These are phyloP conservation scores for Saccharomycopsis fibuligera DNA, from an alignment of 805 yeast species.

Conservation along the genomic window DNA sequence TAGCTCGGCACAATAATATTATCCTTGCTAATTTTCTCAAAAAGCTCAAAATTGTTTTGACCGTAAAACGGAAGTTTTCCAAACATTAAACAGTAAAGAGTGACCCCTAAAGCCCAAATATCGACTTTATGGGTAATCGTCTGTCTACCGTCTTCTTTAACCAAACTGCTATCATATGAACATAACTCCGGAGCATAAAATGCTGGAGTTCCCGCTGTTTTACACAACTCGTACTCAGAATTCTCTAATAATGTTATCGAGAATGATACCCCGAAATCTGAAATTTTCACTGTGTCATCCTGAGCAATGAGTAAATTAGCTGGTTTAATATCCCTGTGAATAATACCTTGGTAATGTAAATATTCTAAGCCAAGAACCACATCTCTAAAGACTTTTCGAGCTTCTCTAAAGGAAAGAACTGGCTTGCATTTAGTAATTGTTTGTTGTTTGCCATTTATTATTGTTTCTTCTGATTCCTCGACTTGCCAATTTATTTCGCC, in stretches of 20 bases:
- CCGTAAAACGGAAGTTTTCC: constrained; percentile 89
- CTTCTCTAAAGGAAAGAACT: constrained; percentile 55
- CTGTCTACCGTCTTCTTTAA: constrained; percentile 21
- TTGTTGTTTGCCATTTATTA: constrained; percentile 21
- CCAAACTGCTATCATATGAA: constrained; percentile 39
- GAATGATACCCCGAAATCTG: constrained; percentile 95
- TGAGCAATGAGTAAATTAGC: constrained; percentile 74
- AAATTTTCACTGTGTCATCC: constrained; percentile 75
- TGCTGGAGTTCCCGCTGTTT: constrained; percentile 97
- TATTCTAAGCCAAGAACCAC: constrained; percentile 86
- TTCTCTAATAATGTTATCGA: constrained; percentile 43
- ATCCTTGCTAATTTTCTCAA: constrained; percentile 69
- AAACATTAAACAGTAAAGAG: constrained; percentile 78
- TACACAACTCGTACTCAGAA: constrained; percentile 77
- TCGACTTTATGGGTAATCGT: constrained; percentile 75
- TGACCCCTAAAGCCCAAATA: constrained; percentile 96
- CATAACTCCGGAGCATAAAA: constrained; percentile 94
- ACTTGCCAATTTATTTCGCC: constrained; percentile 88
- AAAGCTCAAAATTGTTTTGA: constrained; percentile 77
- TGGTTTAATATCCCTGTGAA: constrained; percentile 94
- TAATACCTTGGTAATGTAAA: constrained; percentile 81
- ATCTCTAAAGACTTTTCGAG: constrained; percentile 71
- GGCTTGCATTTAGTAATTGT: constrained; percentile 39
- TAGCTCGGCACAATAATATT: constrained; percentile 62
- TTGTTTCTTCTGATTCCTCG: constrained; percentile 23